Evolutionary conservation across 2,329 filamentous ascomycete genomes (phyloP).

Genomic region (Claviceps fusiformis): DNA sequence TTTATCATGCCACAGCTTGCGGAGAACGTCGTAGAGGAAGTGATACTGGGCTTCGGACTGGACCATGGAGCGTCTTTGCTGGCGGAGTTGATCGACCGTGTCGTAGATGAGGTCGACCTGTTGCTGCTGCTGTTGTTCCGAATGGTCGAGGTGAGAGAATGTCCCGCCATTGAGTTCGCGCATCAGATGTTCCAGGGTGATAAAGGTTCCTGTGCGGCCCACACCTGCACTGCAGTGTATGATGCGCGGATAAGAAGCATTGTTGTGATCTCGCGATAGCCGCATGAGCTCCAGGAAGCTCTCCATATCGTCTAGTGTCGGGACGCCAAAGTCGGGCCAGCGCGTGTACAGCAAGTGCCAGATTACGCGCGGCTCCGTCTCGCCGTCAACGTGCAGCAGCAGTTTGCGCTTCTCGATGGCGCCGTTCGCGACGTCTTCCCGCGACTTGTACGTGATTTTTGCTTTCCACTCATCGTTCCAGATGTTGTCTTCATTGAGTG

Average conservation of each 20-base stretch:
- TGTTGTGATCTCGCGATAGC: constrained; percentile 46
- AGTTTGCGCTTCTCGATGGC: constrained; percentile 66
- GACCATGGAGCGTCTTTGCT: constrained; percentile 92
- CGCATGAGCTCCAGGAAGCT: constrained; percentile 58
- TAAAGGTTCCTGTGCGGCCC: constrained; percentile 88
- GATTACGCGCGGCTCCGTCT: constrained; percentile 42
- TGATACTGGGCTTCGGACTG: constrained; percentile 73
- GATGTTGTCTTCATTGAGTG: constrained; percentile 49
- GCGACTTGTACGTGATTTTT: constrained; percentile 51
- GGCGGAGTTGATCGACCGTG: constrained; percentile 65
- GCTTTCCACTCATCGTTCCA: constrained; percentile 57
- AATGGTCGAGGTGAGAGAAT: constrained; percentile 25
- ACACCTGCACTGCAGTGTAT: constrained; percentile 86
- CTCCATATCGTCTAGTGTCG: constrained; percentile 51
- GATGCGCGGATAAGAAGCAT: constrained; percentile 52
- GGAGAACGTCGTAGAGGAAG: constrained; percentile 80
- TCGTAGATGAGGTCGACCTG: constrained; percentile 60
- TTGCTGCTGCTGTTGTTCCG: constrained; percentile 37
- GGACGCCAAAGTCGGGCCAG: constrained; percentile 87
- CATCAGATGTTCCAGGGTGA: constrained; percentile 84
- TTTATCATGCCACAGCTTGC: constrained; percentile 58
- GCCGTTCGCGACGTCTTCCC: constrained; percentile 40
- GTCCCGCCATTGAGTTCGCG: constrained; percentile 66
- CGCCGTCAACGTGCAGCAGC: constrained; percentile 36
- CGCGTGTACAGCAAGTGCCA: constrained; percentile 76